A percentile compares a stretch with the other conserved stretches of the same genome.
phyloP scores from a whole-genome alignment of 768 basidiomycete genomes.

The Gelatoporia subvermispora region DNA sequence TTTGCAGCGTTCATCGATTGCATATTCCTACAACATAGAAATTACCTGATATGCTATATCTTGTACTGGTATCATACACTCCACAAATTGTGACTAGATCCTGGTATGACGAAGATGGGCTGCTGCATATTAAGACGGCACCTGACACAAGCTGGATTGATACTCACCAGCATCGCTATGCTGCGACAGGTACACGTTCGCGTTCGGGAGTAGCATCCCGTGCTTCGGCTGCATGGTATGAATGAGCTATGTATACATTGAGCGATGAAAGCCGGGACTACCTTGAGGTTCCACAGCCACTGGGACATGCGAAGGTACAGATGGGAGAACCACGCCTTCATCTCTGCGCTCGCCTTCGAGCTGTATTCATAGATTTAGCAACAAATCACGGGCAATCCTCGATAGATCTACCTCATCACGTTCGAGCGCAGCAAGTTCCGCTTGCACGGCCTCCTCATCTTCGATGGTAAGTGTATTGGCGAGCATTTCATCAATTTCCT shows the following conservation, averaged over 20 bases:
- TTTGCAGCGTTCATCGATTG: not conserved
- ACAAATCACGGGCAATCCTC: not conserved
- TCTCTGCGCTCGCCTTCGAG: constrained; percentile 24
- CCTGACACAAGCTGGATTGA: no score
- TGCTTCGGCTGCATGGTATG: constrained; percentile 1
- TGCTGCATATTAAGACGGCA: no score
- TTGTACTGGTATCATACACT: constrained; percentile 13
- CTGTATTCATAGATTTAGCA: constrained; percentile 18
- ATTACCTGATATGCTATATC: not conserved
- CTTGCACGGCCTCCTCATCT: constrained; percentile 92
- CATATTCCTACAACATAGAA: no score
- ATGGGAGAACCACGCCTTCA: constrained; percentile 42
- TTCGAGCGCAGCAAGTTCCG: constrained; percentile 71
- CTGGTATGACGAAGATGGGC: no score
- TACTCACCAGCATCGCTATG: no score
- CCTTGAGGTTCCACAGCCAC: constrained; percentile 27
- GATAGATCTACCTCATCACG: constrained; percentile 46
- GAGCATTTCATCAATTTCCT: constrained; percentile 93
- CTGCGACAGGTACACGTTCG: constrained; percentile 26
- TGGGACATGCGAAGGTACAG: constrained; percentile 46
- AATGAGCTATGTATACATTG: not conserved
- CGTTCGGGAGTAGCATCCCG: constrained; percentile 2
- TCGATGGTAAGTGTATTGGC: constrained; percentile 77
- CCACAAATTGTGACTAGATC: no score
- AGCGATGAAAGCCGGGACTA: constrained; percentile 9